Evolutionary conservation across 1,139 yeast genomes (phyloP).

Genomic region (Yamadazyma buinensis): DNA sequence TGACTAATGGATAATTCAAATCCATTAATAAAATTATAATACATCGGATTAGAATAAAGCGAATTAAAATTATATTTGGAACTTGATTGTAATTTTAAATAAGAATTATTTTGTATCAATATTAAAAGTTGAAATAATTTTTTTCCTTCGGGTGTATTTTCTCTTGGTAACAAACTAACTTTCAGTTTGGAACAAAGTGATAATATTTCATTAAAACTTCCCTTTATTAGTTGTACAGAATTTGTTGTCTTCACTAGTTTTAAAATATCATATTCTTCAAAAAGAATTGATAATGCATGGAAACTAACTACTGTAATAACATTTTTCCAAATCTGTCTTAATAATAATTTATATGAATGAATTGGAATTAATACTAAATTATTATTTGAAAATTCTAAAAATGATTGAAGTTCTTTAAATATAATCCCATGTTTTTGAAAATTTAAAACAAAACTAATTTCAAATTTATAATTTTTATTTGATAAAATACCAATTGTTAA

Average conservation of each 20-base stretch:
- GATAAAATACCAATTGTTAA: constrained; percentile 3
- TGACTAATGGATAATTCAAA: constrained; percentile 10
- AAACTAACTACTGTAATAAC: constrained; percentile 15
- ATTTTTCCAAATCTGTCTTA: constrained; percentile 14
- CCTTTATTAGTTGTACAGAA: constrained; percentile 17
- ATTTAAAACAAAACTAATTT: not conserved
- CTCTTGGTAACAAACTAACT: constrained; percentile 9
- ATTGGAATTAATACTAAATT: constrained; percentile 1
- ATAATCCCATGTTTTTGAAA: constrained; percentile 2
- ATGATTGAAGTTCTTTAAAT: not conserved
- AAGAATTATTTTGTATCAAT: constrained; percentile 10
- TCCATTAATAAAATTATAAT: constrained; percentile 20
- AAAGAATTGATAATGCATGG: constrained; percentile 18
- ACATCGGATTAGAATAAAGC: constrained; percentile 14
- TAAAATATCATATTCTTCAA: constrained; percentile 19
- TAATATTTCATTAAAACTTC: constrained; percentile 19
- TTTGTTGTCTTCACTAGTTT: constrained; percentile 10
- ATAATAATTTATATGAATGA: constrained; percentile 2
- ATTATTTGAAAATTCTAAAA: not conserved
- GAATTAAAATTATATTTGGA: constrained; percentile 5
- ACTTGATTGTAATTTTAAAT: constrained; percentile 3
- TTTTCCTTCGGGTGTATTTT: constrained; percentile 9
- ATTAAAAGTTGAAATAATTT: constrained; percentile 13
- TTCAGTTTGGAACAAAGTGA: constrained; percentile 9
- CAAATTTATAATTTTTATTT: not conserved